These are phyloP conservation scores for Magnolia officinalis DNA, from an alignment of 164 flowering plant genomes.

Conservation along the genomic window DNA sequence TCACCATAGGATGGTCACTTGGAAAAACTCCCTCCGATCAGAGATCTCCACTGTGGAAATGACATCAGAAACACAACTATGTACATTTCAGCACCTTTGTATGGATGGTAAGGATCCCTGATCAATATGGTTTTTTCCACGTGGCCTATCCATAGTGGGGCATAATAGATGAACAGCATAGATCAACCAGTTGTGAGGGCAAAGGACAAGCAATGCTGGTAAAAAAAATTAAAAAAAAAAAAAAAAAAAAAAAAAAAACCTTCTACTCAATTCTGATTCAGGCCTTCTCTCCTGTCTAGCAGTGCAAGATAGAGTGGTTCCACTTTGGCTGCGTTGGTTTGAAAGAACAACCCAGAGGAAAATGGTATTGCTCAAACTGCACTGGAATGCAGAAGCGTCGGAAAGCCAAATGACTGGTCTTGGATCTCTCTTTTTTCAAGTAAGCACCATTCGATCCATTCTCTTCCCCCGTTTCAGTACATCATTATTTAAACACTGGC, in stretches of 20 bases:
- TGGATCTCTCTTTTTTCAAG: neutral
- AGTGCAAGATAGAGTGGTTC: conserved; percentile 99
- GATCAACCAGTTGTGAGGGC: neutral
- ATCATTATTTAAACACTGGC: neutral
- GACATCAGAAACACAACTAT: neutral
- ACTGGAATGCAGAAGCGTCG: conserved; percentile 39
- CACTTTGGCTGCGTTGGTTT: conserved; percentile 94
- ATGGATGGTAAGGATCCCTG: neutral
- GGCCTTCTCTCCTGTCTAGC: conserved; percentile 7
- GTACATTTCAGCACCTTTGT: neutral
- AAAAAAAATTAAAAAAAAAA: too few species aligned
- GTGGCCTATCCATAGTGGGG: neutral
- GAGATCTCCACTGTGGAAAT: neutral
- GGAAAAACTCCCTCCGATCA: neutral
- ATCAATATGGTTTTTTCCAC: neutral
- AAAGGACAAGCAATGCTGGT: too few species aligned
- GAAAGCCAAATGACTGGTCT: conserved; percentile 33
- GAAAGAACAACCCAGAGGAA: conserved; percentile 81
- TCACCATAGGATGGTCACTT: neutral
- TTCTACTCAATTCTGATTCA: neutral
- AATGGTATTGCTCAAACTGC: conserved; percentile 90
- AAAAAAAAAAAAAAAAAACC: too few species aligned
- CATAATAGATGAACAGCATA: neutral
- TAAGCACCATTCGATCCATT: neutral
- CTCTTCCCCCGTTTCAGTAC: neutral